Base-by-base conservation (phyloP, 164 flowering plant genomes). In the Chimonanthus praecox region DNA sequence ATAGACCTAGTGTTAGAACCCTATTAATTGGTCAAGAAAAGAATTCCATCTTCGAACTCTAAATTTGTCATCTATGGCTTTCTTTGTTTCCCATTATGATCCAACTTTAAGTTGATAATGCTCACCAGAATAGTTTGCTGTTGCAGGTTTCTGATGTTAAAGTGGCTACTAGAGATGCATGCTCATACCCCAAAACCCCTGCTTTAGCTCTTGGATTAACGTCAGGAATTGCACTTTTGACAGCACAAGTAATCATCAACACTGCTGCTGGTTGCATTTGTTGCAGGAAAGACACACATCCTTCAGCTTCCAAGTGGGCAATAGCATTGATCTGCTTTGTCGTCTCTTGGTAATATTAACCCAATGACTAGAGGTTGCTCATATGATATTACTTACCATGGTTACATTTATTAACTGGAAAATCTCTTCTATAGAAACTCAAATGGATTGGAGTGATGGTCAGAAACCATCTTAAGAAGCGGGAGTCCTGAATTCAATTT, bases 231-330 rank as follows among this genome's bases (percentile, higher is more conserved):
- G 66, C 88, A 54, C 92, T 92, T 75, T 69, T 88, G 85, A 71
- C 87, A 64, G 95, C 95, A 68, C 94, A 94, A 79, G 69, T 88
- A 48, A 86, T 84, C n/a, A 80, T 92, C 46, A 90, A 85, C 71
- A 82, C 83, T 65, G 85, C 89, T 71, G 88, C 88, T 74, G 97
- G 99, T 50, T 94, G 97, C 78, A 80, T 89, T 73, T 94, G 97
- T 75, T 94, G 97, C 81, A 79, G 79, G 80, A 84, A 84, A 78
- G 80, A 81, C 58, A 78, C 90, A 33, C 83, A 82, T 66, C 79
- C 86, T 77, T 72, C 90, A 66, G 82, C 73, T 75, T 76, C 90
- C 49, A 87, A 82, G 63, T 86, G 97, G 97, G 85, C 82, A 13
- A 45, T 87, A 48, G 91, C 97, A 7, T 81, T 90, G 18, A 67